phyloP scores from a whole-genome alignment of 2,329 filamentous ascomycete species.

The Cordyceps militaris region DNA sequence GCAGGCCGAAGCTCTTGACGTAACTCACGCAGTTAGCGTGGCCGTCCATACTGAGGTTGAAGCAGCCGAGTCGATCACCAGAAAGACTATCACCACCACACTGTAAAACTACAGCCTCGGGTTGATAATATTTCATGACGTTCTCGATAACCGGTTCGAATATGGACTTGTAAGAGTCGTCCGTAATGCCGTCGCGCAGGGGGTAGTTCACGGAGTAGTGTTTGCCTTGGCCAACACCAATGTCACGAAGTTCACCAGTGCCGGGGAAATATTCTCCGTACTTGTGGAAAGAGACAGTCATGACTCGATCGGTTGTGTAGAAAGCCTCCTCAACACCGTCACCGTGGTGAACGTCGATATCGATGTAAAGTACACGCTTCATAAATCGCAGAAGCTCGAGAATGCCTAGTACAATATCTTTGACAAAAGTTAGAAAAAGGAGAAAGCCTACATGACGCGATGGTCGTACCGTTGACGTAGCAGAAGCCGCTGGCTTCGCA shows the following conservation, averaged over 20 bases:
- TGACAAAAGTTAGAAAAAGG: conserved; percentile 8
- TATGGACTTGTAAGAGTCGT: conserved; percentile 80
- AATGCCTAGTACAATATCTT: conserved; percentile 92
- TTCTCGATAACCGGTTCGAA: conserved; percentile 85
- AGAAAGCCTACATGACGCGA: not conserved
- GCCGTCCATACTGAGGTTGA: conserved; percentile 94
- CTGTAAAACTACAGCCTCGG: conserved; percentile 88
- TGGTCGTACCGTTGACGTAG: conserved; percentile 78
- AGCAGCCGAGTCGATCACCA: conserved; percentile 88
- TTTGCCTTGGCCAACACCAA: conserved; percentile 80
- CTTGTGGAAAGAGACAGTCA: conserved; percentile 93
- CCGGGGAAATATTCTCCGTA: conserved; percentile 96
- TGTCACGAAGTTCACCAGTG: conserved; percentile 79
- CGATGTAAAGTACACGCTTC: conserved; percentile 94
- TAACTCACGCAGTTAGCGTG: conserved; percentile 92
- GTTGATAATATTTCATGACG: conserved; percentile 81
- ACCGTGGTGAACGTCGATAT: conserved; percentile 91
- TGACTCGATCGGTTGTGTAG: conserved; percentile 85
- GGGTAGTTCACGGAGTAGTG: conserved; percentile 90
- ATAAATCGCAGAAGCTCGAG: conserved; percentile 86
- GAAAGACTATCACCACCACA: conserved; percentile 94
- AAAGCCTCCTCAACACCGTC: conserved; percentile 92
- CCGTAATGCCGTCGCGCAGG: conserved; percentile 84
- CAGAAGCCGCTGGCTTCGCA: conserved; percentile 95
- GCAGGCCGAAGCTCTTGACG: conserved; percentile 77